Evolutionary conservation across 2,329 filamentous ascomycete species (phyloP).

Genomic region (Scolecobasidium constrictum): DNA sequence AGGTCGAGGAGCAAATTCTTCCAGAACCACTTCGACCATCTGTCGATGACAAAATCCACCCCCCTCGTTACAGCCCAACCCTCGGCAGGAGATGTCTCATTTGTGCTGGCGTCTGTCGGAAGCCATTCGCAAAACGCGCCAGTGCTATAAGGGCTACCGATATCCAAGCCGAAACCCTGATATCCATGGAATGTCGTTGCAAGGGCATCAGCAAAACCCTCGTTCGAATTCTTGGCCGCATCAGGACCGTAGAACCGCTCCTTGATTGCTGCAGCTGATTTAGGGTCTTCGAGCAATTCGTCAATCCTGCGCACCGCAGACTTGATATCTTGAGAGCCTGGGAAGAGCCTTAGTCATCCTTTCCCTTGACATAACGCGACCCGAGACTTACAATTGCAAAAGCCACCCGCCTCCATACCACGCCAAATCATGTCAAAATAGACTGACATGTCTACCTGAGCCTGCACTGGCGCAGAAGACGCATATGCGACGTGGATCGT

Average conservation of each 20-base stretch:
- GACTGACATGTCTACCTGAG: constrained; percentile 36
- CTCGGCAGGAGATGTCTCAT: constrained; percentile 23
- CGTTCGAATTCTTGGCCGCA: constrained; percentile 34
- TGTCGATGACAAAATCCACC: constrained; percentile 27
- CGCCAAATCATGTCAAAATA: constrained; percentile 41
- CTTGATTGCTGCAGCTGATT: constrained; percentile 31
- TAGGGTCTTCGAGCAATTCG: constrained; percentile 26
- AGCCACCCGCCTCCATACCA: constrained; percentile 31
- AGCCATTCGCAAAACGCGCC: constrained; percentile 36
- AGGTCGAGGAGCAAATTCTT: no score
- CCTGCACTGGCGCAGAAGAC: constrained; percentile 32
- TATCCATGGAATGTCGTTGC: constrained; percentile 29
- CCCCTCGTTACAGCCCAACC: constrained; percentile 32
- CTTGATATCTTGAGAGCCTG: constrained; percentile 37
- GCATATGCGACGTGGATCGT: constrained; percentile 26
- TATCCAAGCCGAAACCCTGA: constrained; percentile 33
- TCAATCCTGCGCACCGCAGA: constrained; percentile 40
- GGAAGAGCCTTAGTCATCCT: no score
- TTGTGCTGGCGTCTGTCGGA: constrained; percentile 29
- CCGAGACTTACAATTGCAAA: constrained; percentile 38
- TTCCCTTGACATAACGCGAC: no score
- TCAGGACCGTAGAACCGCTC: constrained; percentile 36
- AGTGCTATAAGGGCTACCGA: constrained; percentile 21
- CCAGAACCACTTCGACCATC: no score
- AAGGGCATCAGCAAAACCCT: constrained; percentile 35